These are phyloP conservation scores for Boletellus sp. DNA, from an alignment of 768 basidiomycete species.

Conservation along the genomic window DNA sequence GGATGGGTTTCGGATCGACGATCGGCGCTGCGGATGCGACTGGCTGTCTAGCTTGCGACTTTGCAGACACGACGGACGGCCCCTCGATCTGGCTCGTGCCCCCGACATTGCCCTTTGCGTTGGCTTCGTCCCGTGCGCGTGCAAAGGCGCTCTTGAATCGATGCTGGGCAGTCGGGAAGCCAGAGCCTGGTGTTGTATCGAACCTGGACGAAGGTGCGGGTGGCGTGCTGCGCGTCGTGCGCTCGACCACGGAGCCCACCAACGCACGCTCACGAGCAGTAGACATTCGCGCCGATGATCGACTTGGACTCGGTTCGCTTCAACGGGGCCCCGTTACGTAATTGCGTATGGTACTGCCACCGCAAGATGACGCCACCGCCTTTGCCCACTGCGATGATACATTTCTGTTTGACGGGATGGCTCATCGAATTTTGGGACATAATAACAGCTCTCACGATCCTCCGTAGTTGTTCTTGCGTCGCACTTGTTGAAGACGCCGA, in stretches of 20 bases:
- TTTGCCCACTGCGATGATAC: too few relatives aligned
- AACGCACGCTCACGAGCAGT: conserved; percentile 26
- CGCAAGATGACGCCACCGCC: too few relatives aligned
- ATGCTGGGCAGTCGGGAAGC: conserved; percentile 64
- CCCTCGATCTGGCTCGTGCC: conserved; percentile 10
- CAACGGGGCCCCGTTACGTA: conserved; percentile 17
- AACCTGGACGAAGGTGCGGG: conserved; percentile 23
- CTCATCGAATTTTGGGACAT: too few relatives aligned
- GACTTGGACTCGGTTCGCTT: background rate
- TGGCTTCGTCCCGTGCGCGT: conserved; percentile 40
- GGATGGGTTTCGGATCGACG: conserved; percentile 14
- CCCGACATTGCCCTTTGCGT: conserved; percentile 19
- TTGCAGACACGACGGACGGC: conserved; percentile 28
- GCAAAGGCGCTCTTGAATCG: conserved; percentile 62
- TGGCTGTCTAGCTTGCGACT: background rate
- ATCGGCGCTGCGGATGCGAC: conserved; percentile 24
- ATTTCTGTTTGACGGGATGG: too few relatives aligned
- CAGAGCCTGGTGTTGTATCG: conserved; percentile 31
- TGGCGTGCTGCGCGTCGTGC: conserved; percentile 28
- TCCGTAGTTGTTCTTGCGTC: too few relatives aligned
- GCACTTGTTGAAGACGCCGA: too few relatives aligned
- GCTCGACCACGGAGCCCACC: conserved; percentile 48
- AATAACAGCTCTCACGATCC: too few relatives aligned
- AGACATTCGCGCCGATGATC: conserved; percentile 16
- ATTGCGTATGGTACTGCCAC: too few relatives aligned